Base-by-base conservation (phyloP, 1,139 yeast genomes). In the Saccharomyces hybrid region DNA sequence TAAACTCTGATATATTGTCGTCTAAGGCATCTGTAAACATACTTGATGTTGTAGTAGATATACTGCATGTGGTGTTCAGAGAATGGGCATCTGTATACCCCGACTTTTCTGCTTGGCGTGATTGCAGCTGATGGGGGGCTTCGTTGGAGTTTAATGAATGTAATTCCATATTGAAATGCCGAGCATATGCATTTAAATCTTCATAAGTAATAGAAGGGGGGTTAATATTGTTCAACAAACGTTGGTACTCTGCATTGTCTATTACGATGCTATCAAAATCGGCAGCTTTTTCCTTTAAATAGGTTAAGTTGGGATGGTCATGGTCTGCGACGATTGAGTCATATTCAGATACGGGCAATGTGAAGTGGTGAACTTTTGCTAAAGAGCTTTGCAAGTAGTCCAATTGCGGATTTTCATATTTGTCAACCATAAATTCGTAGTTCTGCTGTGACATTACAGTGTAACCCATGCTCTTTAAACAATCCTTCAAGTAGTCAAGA, bases 231-330 rank as follows among this genome's bases (percentile, higher is more conserved):
- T 48, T 48, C 24, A 42, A 16, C 52, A 56, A 12, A 8, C 8
- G 11, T 6, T 52, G 50, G 32, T 55, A 52, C 5, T 55, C 51
- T 8, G 29, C 55, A 8, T 55, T 51, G 2, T 67, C 61, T 28
- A 72, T 31, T 2, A 65, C 58, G 2, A 65, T 64, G 38, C 67
- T 56, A 14, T 68, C 70, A 9, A 62, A 55, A 7, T 24, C 50
- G 12, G 55, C 52, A 4, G 80, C 81, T 50, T 69, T 68, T 5
- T 65, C 62, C 19, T 61, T 32, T 24, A 55, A 14, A 19, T 56
- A 54, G 42, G 48, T 34, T 7, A 56, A 42, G 7, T 52, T 54
- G 12, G 50, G 47, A n/a, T 52, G 47, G 5, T 42, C 29, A 9
- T 50, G 27, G 8, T 54, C 38, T 3, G 34, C 31, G 12, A 48